A percentile compares a stretch with the other conserved stretches of the same genome.
Conservation (phyloP, 2,329 filamentous ascomycete species). For the Akanthomyces dipterigenus region DNA sequence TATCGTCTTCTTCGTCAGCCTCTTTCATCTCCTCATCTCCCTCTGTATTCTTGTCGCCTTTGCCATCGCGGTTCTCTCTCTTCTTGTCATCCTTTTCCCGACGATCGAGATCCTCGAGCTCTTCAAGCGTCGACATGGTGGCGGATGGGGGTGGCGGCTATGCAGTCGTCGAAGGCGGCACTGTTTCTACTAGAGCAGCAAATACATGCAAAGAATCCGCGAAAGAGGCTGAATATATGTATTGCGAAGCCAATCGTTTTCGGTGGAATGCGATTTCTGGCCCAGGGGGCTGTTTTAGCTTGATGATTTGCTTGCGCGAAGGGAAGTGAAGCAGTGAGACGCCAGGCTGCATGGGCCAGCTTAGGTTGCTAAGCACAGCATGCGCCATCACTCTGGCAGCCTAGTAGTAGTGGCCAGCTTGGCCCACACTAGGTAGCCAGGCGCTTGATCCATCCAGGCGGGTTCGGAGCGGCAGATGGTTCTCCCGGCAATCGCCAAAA, state of each 20-base stretch:
- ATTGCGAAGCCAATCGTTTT: not conserved
- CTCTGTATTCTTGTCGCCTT: constrained; percentile 44
- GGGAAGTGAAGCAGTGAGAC: constrained; percentile 9
- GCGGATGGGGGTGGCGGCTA: constrained; percentile 12
- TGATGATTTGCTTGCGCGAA: constrained; percentile 3
- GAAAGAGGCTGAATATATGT: not conserved
- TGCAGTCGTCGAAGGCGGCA: not conserved
- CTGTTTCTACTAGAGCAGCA: not conserved
- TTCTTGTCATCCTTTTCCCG: constrained; percentile 67
- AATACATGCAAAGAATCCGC: not conserved
- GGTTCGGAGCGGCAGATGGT: constrained; percentile 11
- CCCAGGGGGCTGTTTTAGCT: not conserved
- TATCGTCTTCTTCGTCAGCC: constrained; percentile 58
- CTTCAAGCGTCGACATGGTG: constrained; percentile 83
- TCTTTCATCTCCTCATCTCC: constrained; percentile 91
- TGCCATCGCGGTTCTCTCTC: constrained; percentile 27
- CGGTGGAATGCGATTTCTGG: not conserved
- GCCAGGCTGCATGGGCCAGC: not conserved
- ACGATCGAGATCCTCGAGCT: constrained; percentile 83
- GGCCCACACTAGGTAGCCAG: not conserved
- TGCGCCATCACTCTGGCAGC: constrained; percentile 11
- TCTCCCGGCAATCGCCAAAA: constrained; percentile 8
- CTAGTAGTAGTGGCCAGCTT: not conserved
- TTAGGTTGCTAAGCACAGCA: constrained; percentile 11
- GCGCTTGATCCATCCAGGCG: too few relatives aligned